Evolutionary conservation across 768 basidiomycete species (phyloP).

Genomic region (Pleurotus ostreatus): DNA sequence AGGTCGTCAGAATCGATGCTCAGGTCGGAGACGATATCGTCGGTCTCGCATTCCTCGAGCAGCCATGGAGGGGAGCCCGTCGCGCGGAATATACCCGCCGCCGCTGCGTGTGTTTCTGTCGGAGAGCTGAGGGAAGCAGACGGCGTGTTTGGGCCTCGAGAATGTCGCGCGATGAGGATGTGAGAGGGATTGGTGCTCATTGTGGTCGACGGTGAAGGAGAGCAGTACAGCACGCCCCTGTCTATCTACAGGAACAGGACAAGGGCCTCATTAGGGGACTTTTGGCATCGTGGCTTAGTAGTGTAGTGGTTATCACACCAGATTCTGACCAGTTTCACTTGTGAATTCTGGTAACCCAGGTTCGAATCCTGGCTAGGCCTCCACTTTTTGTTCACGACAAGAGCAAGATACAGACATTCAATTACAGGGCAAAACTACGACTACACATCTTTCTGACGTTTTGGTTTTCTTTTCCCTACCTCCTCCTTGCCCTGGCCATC

Average conservation of each 20-base stretch:
- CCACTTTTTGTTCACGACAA: too few relatives aligned
- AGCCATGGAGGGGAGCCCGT: slow-evolving; percentile 78
- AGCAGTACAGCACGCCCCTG: neutral
- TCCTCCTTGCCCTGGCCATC: slow-evolving; percentile 17
- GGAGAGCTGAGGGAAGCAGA: slow-evolving; percentile 81
- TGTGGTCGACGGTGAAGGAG: slow-evolving; percentile 5
- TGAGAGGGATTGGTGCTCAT: slow-evolving; percentile 81
- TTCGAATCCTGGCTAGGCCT: slow-evolving; percentile 45
- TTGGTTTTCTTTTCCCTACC: slow-evolving; percentile 8
- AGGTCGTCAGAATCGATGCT: slow-evolving; percentile 62
- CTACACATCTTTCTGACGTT: slow-evolving; percentile 7
- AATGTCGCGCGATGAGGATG: slow-evolving; percentile 85
- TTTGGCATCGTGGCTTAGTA: slow-evolving; percentile 23
- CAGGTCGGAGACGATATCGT: slow-evolving; percentile 67
- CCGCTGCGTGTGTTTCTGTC: slow-evolving; percentile 85
- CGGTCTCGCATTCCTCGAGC: slow-evolving; percentile 70
- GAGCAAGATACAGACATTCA: slow-evolving; percentile 1
- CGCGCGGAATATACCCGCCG: slow-evolving; percentile 78
- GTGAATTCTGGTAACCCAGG: slow-evolving; percentile 37
- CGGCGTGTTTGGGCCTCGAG: slow-evolving; percentile 70
- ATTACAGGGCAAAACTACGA: neutral
- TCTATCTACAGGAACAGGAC: too few relatives aligned
- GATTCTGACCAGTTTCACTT: slow-evolving; percentile 26
- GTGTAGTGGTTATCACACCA: slow-evolving; percentile 39
- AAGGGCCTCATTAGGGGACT: too few relatives aligned